Base-by-base conservation (phyloP, 2,329 filamentous ascomycete species). In the Calonectria pteridis region DNA sequence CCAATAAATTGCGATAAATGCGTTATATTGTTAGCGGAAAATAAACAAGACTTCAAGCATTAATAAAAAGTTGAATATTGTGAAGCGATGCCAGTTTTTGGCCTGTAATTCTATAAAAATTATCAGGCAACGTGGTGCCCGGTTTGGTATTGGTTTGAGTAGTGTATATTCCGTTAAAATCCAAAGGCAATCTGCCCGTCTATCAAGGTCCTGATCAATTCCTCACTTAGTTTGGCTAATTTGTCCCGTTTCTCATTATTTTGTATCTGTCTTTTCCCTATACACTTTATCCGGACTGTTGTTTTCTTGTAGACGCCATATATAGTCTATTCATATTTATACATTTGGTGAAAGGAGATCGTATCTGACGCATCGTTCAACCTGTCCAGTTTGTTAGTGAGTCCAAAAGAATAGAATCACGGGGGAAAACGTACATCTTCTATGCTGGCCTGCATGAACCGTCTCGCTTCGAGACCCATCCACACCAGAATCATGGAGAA, bases 401-500 rank as follows among this genome's bases (percentile, higher is more conserved):
- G 14, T 16, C 4, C 9, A 11, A 23, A n/a, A 55, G 28, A n/a
- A 29, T 6, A n/a, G 5, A 40, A 55, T 20, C 13, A 18, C 29
- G 20, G 5, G 18, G 18, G 37, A 3, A 28, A 9, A 16, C 14
- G 5, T 37, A 95, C 94, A 84, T 95, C 95, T 82, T 98, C 95
- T 68, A 97, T 91, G 76, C 95, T 98, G 55, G 95, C 95, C 85
- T 98, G 95, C 85, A 98, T 89, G 85, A 98, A 97, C 78, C 93
- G 93, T 75, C 96, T 90, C 63, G 95, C 94, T 86, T 98, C 96
- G 14, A 98, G 87, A 1, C 96, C 96, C 73, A 94, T 91, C 96
- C 96, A 98, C 6, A 98, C 93, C 80, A 95, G 92, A 78, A 98
- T 87, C 94, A 98, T 97, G 53, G 92, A 94, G 75, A 94, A 94